phyloP scores from a whole-genome alignment of 345 rosid species.

The thale cress (Arabidopsis thaliana) region TAIR10.1 NC_003070.9:3431501-3432000 shows the following conservation, averaged over 20 bases:
- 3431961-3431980: conserved; percentile 17
- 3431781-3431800: conserved; percentile 24
- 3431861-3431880: conserved; percentile 18
- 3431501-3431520: neutral
- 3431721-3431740: neutral
- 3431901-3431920: neutral
- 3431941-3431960: conserved; percentile 24
- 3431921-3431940: conserved; percentile 24
- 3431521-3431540: too few relatives aligned
- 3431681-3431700: neutral
- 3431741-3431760: conserved; percentile 8
- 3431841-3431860: neutral
- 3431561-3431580: too few relatives aligned
- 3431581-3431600: neutral
- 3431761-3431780: conserved; percentile 18
- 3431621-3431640: neutral
- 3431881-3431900: conserved; percentile 10
- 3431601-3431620: neutral
- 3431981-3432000: conserved; percentile 15
- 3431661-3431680: neutral
- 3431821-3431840: neutral
- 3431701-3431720: neutral
- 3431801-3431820: conserved; percentile 34
- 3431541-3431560: too few relatives aligned
- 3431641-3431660: neutral